These are phyloP conservation scores for Phalaenopsis aphrodite DNA, from an alignment of 106 monocot species.

Conservation along the genomic window DNA sequence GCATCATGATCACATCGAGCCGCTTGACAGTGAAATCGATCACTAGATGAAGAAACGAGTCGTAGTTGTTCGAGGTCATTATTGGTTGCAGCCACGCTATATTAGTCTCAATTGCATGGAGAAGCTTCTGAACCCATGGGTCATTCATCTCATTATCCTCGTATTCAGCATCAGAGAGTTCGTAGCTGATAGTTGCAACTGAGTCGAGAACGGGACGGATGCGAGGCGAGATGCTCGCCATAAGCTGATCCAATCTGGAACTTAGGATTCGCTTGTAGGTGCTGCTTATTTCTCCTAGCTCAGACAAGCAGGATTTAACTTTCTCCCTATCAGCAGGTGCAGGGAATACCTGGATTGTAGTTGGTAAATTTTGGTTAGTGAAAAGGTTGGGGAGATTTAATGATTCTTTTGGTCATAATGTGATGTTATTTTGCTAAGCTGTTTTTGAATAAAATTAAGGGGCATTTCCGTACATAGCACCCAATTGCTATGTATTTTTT, in stretches of 20 bases:
- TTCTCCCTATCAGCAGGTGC: constrained; percentile 72
- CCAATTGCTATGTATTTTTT: no score
- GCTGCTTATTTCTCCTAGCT: constrained; percentile 72
- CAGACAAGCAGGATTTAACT: constrained; percentile 83
- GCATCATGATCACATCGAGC: constrained; percentile 97
- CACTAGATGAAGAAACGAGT: constrained; percentile 63
- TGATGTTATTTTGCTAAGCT: no score
- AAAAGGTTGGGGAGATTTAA: no score
- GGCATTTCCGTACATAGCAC: no score
- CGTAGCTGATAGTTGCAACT: constrained; percentile 82
- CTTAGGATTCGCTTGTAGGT: constrained; percentile 48
- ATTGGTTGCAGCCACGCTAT: constrained; percentile 67
- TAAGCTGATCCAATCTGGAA: constrained; percentile 73
- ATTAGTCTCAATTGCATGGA: constrained; percentile 58
- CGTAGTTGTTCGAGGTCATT: constrained; percentile 75
- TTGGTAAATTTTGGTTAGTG: no score
- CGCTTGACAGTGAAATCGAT: constrained; percentile 92
- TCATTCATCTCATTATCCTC: constrained; percentile 95
- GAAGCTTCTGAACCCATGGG: constrained; percentile 91
- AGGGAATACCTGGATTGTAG: constrained; percentile 60
- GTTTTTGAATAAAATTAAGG: no score
- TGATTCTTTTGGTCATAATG: no score
- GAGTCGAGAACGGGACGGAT: constrained; percentile 82
- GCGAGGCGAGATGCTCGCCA: constrained; percentile 53
- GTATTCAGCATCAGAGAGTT: constrained; percentile 80